Evolutionary conservation across 2,329 filamentous ascomycete species (phyloP), one percentile per base, ranked within the genome.

Genomic region (Epichloe aotearoae): DNA sequence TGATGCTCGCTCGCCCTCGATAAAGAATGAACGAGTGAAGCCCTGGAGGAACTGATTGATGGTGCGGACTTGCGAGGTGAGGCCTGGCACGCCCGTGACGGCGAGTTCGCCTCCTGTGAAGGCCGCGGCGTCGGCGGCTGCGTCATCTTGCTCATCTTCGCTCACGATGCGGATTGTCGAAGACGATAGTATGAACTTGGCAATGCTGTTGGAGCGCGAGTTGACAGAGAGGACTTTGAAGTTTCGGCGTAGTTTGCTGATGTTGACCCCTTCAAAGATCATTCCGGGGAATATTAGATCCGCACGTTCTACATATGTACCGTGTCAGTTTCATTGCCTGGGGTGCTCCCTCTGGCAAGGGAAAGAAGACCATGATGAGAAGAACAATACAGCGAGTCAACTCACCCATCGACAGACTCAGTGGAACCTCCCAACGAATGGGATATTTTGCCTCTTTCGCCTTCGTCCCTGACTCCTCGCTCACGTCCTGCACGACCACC

Each of bases 281-380:
- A 89, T 79, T 5, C 85, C 86, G 20, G 3, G 81, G 37, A 84
- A 79, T 19, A 94, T 70, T 41, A 83, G 74, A 53, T 88, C 86
- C 34, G 84, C 78, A 50, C 78, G 72, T 38, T 70, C 79, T 82
- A 55, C 4, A 30, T 12, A 1, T 17, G 6, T 14, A 3, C 10
- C 26, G n/a, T 17, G 17, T 40, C 26, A 47, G 23, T 11, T 30
- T 26, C 26, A 26, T 26, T 8, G 2, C 26, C 26, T 26, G 26
- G 26, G 26, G 26, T 8, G 26, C 26, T 26, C 26, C 4, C 26
- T 8, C 26, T 8, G 26, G 17, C 26, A 15, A 34, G 19, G 14
- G 3, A 17, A n/a, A 8, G 12, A 37, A 17, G 19, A 20, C 6
- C 17, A 7, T n/a, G 8, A 26, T 10, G 17, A 36, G 26, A 26